A percentile compares a stretch with the other conserved stretches of the same genome.
These are phyloP conservation scores for Amauroascus niger DNA, from an alignment of 2,329 filamentous ascomycete species.

Conservation along the genomic window DNA sequence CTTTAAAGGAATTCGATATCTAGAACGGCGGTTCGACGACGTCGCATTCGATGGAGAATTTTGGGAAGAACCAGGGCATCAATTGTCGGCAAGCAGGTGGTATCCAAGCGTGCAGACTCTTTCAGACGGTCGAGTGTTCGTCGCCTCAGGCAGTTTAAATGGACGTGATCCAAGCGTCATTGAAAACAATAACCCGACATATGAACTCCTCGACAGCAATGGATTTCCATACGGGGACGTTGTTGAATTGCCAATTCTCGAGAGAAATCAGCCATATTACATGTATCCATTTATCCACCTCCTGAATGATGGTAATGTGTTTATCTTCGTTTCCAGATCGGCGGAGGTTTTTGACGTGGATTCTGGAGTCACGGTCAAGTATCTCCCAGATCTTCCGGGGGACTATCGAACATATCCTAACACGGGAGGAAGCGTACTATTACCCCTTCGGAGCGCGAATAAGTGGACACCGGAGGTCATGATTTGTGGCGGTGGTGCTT, in stretches of 20 bases:
- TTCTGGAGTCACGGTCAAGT: slow-evolving; percentile 37
- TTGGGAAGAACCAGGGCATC: slow-evolving; percentile 49
- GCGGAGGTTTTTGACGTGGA: slow-evolving; percentile 48
- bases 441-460: slow-evolving; percentile 45
- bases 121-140: slow-evolving; percentile 48
- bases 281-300: slow-evolving; percentile 56
- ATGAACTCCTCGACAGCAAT: slow-evolving; percentile 46
- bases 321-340: slow-evolving; percentile 49
- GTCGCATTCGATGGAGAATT: slow-evolving; percentile 39
- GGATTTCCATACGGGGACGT: slow-evolving; percentile 42
- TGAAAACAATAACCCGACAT: slow-evolving; percentile 55
- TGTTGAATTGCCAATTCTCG: slow-evolving; percentile 45
- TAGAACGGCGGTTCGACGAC: slow-evolving; percentile 41
- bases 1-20: slow-evolving; percentile 49
- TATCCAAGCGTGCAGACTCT: slow-evolving; percentile 53
- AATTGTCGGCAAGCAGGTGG: slow-evolving; percentile 48
- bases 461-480: slow-evolving; percentile 47
- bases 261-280: slow-evolving; percentile 52
- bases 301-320: slow-evolving; percentile 47
- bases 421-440: slow-evolving; percentile 49
- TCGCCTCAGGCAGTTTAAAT: slow-evolving; percentile 52
- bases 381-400: slow-evolving; percentile 46
- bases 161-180: slow-evolving; percentile 46
- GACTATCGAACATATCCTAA: slow-evolving; percentile 53
- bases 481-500: slow-evolving; percentile 51